Evolutionary conservation across 441 rosid species (phyloP).

Genomic region (Viola pubescens): DNA sequence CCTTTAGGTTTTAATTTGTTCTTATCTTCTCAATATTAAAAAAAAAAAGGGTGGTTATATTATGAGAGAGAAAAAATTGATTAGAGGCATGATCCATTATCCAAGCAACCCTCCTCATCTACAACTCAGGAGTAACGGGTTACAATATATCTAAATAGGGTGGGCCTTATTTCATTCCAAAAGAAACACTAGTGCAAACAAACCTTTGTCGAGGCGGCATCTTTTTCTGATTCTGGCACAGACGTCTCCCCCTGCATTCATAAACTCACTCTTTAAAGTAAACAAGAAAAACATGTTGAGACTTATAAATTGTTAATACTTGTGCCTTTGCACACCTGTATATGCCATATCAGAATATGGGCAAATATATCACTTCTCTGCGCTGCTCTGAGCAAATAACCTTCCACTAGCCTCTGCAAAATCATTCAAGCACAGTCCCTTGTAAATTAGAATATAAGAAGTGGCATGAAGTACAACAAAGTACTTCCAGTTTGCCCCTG

Average conservation of each 20-base stretch:
- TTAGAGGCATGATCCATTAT: background rate
- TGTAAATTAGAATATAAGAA: too few relatives aligned
- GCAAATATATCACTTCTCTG: conserved; percentile 92
- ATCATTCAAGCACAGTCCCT: conserved; percentile 1
- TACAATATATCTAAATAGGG: background rate
- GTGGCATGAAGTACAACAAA: too few relatives aligned
- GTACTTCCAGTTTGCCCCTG: too few relatives aligned
- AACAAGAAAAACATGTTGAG: conserved; percentile 11
- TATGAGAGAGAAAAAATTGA: too few relatives aligned
- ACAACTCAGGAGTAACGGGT: background rate
- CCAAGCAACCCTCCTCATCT: background rate
- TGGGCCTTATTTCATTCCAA: background rate
- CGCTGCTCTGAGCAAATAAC: conserved; percentile 95
- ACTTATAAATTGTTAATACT: background rate
- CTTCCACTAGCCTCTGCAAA: conserved; percentile 88
- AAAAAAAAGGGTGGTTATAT: too few relatives aligned
- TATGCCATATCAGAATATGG: conserved; percentile 94
- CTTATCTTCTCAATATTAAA: too few relatives aligned
- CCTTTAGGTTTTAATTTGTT: too few relatives aligned
- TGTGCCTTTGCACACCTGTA: conserved; percentile 53
- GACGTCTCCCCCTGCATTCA: conserved; percentile 67
- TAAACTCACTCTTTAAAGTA: conserved; percentile 13
- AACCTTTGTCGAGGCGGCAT: conserved; percentile 55
- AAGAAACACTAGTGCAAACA: conserved; percentile 2
- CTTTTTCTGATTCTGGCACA: conserved; percentile 65